Conservation (phyloP, 495 filamentous ascomycete species). For the Tuber calosporum region DNA sequence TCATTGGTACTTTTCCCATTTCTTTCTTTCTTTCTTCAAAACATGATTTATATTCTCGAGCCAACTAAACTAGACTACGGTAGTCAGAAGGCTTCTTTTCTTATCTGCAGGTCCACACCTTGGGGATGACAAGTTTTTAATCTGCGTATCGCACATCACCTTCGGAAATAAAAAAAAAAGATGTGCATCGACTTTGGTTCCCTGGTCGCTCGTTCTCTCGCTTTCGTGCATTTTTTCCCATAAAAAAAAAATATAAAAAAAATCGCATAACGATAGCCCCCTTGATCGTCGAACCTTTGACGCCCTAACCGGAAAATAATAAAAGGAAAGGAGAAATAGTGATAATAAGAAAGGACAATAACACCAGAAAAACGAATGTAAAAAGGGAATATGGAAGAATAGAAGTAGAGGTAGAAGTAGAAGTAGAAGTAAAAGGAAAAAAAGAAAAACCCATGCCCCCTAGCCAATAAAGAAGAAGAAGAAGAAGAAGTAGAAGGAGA, state of each 20-base stretch:
- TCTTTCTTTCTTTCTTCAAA: neutral
- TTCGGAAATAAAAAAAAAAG: neutral
- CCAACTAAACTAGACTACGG: neutral
- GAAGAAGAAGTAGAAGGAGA: neutral
- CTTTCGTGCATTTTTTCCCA: conserved; percentile 4
- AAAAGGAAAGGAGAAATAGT: neutral
- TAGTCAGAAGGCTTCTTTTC: neutral
- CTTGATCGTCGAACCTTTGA: conserved; percentile 3
- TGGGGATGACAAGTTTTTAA: neutral
- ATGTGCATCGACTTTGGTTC: neutral
- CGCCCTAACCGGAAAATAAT: neutral
- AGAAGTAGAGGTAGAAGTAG: neutral
- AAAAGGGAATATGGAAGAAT: neutral
- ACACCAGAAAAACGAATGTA: conserved; percentile 2
- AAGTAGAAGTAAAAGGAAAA: neutral
- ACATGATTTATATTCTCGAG: neutral
- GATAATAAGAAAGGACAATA: neutral
- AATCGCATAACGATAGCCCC: conserved; percentile 1
- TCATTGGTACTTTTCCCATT: neutral
- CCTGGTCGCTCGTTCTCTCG: no score
- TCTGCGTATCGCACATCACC: neutral
- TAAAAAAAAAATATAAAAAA: no score
- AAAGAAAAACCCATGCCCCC: neutral
- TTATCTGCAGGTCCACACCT: conserved; percentile 4
- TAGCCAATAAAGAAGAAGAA: neutral